Percentiles rank a stretch among this genome's conserved stretches.
Evolutionary conservation across 257 asterid species (phyloP).

Genomic region (Solanum habrochaites): DNA sequence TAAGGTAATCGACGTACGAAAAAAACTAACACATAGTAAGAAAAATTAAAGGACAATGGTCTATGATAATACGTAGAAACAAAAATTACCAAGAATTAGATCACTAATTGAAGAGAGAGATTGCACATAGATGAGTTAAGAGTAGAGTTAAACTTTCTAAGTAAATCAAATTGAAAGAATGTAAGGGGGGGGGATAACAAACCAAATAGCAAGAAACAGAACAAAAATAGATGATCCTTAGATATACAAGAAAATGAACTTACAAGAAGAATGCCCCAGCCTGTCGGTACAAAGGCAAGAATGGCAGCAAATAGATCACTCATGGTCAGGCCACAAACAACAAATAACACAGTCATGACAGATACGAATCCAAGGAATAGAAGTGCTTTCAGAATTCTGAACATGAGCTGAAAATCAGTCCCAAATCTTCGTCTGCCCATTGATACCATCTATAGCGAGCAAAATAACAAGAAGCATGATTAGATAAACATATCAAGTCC

Average conservation of each 20-base stretch:
- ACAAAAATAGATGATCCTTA: not conserved
- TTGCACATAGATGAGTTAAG: not conserved
- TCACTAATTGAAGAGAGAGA: not conserved
- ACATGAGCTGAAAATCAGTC: slow-evolving; percentile 96
- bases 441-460: slow-evolving; percentile 70
- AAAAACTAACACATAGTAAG: not conserved
- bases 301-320: slow-evolving; percentile 76
- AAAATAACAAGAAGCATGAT: not conserved
- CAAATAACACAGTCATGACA: slow-evolving; percentile 87
- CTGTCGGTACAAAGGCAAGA: slow-evolving; percentile 95
- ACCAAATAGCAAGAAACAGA: not conserved
- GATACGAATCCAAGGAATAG: slow-evolving; percentile 84
- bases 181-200: not conserved
- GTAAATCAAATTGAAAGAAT: not conserved
- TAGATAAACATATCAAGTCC: not conserved
- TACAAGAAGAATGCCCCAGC: slow-evolving; percentile 94
- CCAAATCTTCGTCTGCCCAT: slow-evolving; percentile 93
- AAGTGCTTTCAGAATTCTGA: slow-evolving; percentile 89
- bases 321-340: slow-evolving; percentile 56
- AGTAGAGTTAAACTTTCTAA: not conserved
- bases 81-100: not conserved
- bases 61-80: not conserved
- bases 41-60: not conserved
- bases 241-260: not conserved
- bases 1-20: not conserved